Conservation (phyloP, 495 filamentous ascomycete species). For the Penicillium atrosanguineum region DNA sequence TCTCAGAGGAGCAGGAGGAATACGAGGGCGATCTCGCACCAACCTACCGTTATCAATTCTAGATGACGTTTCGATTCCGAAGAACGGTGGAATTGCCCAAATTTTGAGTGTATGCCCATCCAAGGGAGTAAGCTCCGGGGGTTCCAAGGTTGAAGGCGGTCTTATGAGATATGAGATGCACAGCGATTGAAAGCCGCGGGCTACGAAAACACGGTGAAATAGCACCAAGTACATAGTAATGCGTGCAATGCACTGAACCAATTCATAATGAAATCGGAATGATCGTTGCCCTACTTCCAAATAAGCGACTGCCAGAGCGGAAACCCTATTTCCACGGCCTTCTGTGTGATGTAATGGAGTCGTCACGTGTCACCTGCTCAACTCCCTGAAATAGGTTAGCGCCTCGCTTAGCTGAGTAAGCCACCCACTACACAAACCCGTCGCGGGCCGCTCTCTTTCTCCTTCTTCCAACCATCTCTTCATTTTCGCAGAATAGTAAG, state of each 20-base stretch:
- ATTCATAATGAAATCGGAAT: neutral
- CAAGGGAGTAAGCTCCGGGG: neutral
- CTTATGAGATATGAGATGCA: neutral
- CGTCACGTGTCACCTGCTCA: conserved; percentile 14
- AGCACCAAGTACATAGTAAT: neutral
- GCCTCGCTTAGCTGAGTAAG: conserved; percentile 43
- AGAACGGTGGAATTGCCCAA: neutral
- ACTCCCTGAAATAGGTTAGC: conserved; percentile 30
- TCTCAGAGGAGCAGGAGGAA: conserved; percentile 31
- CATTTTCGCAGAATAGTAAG: conserved; percentile 55
- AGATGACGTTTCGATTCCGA: conserved; percentile 3
- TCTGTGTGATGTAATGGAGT: conserved; percentile 18
- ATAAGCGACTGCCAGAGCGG: conserved; percentile 5
- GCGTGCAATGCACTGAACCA: neutral
- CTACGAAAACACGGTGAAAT: neutral
- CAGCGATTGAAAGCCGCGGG: neutral
- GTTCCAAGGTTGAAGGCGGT: neutral
- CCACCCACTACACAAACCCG: conserved; percentile 46
- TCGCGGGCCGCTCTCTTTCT: conserved; percentile 34
- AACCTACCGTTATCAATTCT: conserved; percentile 42
- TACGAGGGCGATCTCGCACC: conserved; percentile 39
- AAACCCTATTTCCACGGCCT: conserved; percentile 20
- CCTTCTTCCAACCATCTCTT: conserved; percentile 52
- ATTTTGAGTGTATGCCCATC: neutral
- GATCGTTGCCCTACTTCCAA: neutral